Evolutionary conservation across 768 basidiomycete genomes (phyloP).

Genomic region (Artomyces pyxidatus): DNA sequence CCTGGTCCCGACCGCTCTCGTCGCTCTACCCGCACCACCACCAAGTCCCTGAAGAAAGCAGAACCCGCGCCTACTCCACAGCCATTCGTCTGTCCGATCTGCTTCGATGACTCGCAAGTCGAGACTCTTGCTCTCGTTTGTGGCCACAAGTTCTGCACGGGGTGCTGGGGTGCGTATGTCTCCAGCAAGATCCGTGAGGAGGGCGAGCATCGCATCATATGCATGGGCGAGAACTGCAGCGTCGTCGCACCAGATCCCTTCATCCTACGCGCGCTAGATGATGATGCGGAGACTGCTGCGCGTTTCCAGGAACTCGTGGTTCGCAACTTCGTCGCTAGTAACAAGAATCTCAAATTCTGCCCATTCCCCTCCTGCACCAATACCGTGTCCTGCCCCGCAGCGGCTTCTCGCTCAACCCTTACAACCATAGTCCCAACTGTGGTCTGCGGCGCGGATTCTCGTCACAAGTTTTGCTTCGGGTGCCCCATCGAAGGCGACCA

Average conservation of each 20-base stretch:
- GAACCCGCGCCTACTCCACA: constrained; percentile 28
- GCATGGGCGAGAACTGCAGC: constrained; percentile 75
- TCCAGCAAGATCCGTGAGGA: constrained; percentile 77
- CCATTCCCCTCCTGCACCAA: constrained; percentile 92
- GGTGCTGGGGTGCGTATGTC: constrained; percentile 80
- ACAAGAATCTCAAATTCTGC: constrained; percentile 82
- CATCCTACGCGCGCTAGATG: constrained; percentile 46
- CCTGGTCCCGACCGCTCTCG: constrained; percentile 25
- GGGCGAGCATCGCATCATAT: constrained; percentile 62
- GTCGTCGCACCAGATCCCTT: constrained; percentile 59
- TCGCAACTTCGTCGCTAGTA: constrained; percentile 84
- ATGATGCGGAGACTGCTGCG: constrained; percentile 43
- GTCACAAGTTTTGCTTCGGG: constrained; percentile 90
- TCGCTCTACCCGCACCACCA: constrained; percentile 16
- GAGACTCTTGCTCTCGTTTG: constrained; percentile 69
- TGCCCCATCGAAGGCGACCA: constrained; percentile 86
- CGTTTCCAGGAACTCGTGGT: constrained; percentile 86
- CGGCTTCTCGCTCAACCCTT: constrained; percentile 65
- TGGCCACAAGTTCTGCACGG: constrained; percentile 75
- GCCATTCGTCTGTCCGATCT: constrained; percentile 86
- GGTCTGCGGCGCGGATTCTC: constrained; percentile 59
- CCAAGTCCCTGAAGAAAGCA: constrained; percentile 16
- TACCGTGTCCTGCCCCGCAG: constrained; percentile 86
- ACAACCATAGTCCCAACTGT: constrained; percentile 84
- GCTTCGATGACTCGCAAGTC: constrained; percentile 69